Base-by-base conservation (phyloP, 192 early-diverging fungal genomes). In the Coemansia sp. region DNA sequence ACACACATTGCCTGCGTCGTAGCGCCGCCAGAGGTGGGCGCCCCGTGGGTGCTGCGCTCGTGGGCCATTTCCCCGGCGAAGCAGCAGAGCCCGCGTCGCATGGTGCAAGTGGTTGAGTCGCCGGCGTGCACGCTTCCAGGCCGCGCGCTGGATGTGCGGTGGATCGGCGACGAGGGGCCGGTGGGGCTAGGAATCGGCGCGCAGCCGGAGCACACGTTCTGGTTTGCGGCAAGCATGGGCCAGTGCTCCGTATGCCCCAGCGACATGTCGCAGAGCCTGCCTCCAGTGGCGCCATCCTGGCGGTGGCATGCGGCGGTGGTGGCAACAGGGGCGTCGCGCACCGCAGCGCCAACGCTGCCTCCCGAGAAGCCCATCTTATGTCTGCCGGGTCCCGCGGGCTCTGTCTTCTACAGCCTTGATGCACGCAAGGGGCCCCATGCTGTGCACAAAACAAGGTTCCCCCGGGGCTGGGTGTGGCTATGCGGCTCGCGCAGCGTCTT, bases 241-340 rank as follows among this genome's bases (percentile, higher is more conserved):
- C 57, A 38, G 2, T 59, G 57, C 57, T 16, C 39, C 14, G 43
- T 39, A 21, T 15, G 8, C 26, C 6, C 15, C 16, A 2, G 6
- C 12, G 23, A 36, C 16, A 30, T 58, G 53, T 58, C 53, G 30
- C 30, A 23, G 30, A 53, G 23, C 36, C 8, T 62, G 58, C 60
- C 49, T n/a, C 34, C 60, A n/a, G 7, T 60, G 11, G 63, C 62
- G 51, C 49, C 66, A 10, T 71, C 77, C 24, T 80, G 77, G 77
- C 77, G 77, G n/a, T 80, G 77, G 77, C 51, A 63, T 12, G 68
- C 66, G 36, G 62, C 77, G 0, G 72, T 80, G 7, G 63, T 80
- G 35, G 72, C 41, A 9, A 62, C 52, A 21, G 41, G 48, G 11
- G 18, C n/a, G 16, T 18, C 23, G 7, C 4, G 10, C 7, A 12